Evolutionary conservation across 331 rosid species (phyloP).

Genomic region (Arachis monticola): DNA sequence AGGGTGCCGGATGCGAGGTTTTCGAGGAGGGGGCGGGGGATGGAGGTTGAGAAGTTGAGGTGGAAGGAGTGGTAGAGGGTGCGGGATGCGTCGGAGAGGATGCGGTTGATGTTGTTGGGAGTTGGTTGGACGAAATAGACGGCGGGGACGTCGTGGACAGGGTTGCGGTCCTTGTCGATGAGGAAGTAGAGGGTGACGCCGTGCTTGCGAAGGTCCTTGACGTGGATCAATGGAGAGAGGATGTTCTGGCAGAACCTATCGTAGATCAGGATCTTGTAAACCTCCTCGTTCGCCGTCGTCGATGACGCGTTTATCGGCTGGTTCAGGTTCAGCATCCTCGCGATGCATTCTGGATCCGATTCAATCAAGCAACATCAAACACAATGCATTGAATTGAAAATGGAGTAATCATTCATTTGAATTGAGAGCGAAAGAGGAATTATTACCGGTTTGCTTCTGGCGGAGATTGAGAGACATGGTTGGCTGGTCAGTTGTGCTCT

Average conservation of each 20-base stretch:
- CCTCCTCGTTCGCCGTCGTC: conserved; percentile 80
- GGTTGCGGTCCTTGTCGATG: conserved; percentile 83
- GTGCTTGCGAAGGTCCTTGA: conserved; percentile 85
- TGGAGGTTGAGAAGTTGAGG: conserved; percentile 73
- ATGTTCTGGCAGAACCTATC: conserved; percentile 81
- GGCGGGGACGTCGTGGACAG: conserved; percentile 85
- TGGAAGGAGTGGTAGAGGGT: conserved; percentile 70
- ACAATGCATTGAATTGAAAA: neutral
- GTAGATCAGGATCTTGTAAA: conserved; percentile 81
- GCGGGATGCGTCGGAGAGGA: conserved; percentile 69
- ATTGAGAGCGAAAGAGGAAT: neutral
- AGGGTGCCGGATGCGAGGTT: conserved; percentile 81
- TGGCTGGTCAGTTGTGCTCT: neutral
- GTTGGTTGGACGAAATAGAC: conserved; percentile 82
- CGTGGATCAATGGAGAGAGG: conserved; percentile 81
- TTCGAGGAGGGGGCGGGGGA: conserved; percentile 84
- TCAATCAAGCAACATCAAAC: neutral
- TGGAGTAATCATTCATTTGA: neutral
- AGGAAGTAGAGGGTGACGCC: conserved; percentile 88
- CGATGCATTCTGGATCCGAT: conserved; percentile 65
- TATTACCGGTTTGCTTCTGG: conserved; percentile 69
- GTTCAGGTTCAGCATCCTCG: conserved; percentile 86
- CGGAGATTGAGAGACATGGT: conserved; percentile 80
- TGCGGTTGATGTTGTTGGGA: conserved; percentile 63
- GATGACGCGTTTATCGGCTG: conserved; percentile 63